phyloP scores from a whole-genome alignment of 2,329 filamentous ascomycete genomes.

The Diaporthe sp. region DNA sequence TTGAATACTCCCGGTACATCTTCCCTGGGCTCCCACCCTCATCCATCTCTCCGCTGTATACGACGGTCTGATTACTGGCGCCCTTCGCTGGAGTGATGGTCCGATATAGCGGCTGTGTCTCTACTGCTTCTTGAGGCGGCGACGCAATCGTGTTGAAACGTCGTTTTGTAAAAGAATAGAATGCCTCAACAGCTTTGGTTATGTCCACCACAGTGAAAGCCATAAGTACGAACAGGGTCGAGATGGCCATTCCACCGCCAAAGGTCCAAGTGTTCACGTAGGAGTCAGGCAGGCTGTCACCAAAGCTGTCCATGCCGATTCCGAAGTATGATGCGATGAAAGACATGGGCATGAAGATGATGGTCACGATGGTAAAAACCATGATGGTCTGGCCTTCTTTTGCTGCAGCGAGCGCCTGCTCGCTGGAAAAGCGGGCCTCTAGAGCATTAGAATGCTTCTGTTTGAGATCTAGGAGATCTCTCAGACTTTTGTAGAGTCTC shows the following conservation, averaged over 20 bases:
- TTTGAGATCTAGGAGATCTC: constrained; percentile 75
- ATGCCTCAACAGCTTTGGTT: constrained; percentile 41
- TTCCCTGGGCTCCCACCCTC: constrained; percentile 31
- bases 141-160: not conserved
- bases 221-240: constrained; percentile 54
- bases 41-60: constrained; percentile 33
- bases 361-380: constrained; percentile 62
- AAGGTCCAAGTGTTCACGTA: constrained; percentile 51
- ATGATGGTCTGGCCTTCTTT: constrained; percentile 61
- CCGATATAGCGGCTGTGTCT: constrained; percentile 22
- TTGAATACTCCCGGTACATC: constrained; percentile 37
- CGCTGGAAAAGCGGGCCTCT: constrained; percentile 72
- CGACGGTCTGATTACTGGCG: constrained; percentile 37
- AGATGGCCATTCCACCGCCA: constrained; percentile 56
- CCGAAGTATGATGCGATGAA: constrained; percentile 61
- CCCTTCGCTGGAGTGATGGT: not conserved
- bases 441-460: constrained; percentile 79
- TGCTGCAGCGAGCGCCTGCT: constrained; percentile 73
- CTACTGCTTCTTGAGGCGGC: not conserved
- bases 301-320: constrained; percentile 63
- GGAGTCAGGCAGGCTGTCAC: constrained; percentile 45
- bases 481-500: constrained; percentile 71
- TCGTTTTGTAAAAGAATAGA: constrained; percentile 38
- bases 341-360: constrained; percentile 60
- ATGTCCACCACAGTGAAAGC: constrained; percentile 56